Percentiles rank a stretch among this genome's conserved stretches.
phyloP scores from a whole-genome alignment of 495 filamentous ascomycete species.

The Schizothecium vesticola region DNA sequence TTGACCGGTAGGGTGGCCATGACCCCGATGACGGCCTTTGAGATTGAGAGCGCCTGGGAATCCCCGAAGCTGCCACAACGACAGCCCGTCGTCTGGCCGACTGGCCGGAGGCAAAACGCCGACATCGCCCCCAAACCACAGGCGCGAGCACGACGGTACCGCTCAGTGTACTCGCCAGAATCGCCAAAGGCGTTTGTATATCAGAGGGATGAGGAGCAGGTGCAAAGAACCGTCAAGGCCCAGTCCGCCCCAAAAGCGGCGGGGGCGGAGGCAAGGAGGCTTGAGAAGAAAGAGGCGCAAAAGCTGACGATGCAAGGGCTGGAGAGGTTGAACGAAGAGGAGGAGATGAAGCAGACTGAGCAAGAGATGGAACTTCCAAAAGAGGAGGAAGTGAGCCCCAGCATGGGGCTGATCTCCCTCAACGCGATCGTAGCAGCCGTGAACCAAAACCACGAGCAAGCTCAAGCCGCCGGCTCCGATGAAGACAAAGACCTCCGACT shows the following conservation, averaged over 20 bases:
- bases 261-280: background rate
- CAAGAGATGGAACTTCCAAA: background rate
- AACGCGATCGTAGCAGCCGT: background rate
- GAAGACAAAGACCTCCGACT: background rate
- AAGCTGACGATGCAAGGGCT: background rate
- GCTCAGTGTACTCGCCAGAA: constrained; percentile 7
- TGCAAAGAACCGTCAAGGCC: background rate
- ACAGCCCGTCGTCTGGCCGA: constrained; percentile 10
- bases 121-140: background rate
- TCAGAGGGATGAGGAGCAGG: background rate
- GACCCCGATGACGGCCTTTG: constrained; percentile 29
- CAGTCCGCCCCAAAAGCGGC: background rate
- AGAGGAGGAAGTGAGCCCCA: background rate
- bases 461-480: background rate
- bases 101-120: constrained; percentile 4
- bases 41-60: constrained; percentile 3
- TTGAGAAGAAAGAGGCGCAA: background rate
- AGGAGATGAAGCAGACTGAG: background rate
- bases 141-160: background rate
- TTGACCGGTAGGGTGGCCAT: constrained; percentile 22
- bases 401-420: background rate
- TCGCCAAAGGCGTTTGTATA: constrained; percentile 6
- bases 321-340: background rate
- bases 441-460: background rate
- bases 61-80: background rate